Evolutionary conservation across 768 basidiomycete genomes (phyloP).

Genomic region (Russula sp.): DNA sequence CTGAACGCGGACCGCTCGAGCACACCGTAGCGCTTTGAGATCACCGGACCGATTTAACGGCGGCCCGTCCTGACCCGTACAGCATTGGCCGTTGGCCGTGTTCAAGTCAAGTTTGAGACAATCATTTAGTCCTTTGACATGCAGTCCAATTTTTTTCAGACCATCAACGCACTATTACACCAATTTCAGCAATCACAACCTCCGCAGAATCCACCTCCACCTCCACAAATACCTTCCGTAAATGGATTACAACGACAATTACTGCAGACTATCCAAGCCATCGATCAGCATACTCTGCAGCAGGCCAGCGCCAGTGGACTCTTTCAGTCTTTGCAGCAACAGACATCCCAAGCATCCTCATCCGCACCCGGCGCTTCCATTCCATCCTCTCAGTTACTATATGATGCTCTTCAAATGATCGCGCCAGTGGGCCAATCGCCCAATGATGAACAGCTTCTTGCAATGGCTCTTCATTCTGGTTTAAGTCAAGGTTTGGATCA

Average conservation of each 20-base stretch:
- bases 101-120: not conserved
- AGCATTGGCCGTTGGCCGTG: not conserved
- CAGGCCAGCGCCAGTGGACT: slow-evolving; percentile 1
- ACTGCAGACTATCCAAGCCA: not conserved
- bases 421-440: slow-evolving; percentile 42
- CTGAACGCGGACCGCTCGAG: not conserved
- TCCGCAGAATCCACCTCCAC: not conserved
- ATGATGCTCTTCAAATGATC: slow-evolving; percentile 30
- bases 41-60: not conserved
- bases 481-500: slow-evolving; percentile 41
- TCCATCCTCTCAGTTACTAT: slow-evolving; percentile 8
- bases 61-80: not conserved
- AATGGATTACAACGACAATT: not conserved
- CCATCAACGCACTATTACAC: slow-evolving; percentile 6
- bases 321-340: slow-evolving; percentile 10
- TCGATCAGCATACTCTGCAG: not conserved
- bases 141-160: not conserved
- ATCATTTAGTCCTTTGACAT: not conserved
- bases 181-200: slow-evolving; percentile 1
- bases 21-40: too few relatives aligned
- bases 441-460: slow-evolving; percentile 53
- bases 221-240: not conserved
- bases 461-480: slow-evolving; percentile 38
- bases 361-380: not conserved
- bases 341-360: not conserved